phyloP scores from a whole-genome alignment of 768 basidiomycete genomes.

The Mycena haematopus region DNA sequence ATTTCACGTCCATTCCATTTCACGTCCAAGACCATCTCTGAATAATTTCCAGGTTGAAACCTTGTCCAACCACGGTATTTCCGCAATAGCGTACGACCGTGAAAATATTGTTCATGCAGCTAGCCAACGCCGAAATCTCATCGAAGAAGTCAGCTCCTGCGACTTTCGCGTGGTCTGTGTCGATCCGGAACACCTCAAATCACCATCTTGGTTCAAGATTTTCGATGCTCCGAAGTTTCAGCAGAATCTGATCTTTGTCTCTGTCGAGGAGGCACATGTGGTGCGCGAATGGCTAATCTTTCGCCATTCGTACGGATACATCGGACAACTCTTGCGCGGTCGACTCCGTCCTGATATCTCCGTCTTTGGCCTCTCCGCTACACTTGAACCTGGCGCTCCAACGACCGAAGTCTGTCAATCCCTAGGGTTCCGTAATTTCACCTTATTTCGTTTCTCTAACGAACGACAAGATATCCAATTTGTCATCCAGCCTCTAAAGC shows the following conservation, averaged over 20 bases:
- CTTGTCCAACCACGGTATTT: neutral
- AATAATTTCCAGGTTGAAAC: neutral
- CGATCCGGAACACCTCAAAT: neutral
- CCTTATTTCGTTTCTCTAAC: neutral
- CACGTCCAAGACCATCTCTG: neutral
- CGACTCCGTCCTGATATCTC: neutral
- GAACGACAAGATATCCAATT: neutral
- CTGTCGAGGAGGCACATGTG: neutral
- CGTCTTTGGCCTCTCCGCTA: neutral
- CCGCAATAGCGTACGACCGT: neutral
- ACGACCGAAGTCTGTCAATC: neutral
- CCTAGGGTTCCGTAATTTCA: neutral
- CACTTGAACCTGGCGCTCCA: neutral
- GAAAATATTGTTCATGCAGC: neutral
- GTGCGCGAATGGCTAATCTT: neutral
- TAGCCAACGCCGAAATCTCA: neutral
- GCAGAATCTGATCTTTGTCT: neutral
- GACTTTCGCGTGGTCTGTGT: neutral
- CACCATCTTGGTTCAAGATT: neutral
- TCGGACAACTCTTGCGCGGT: neutral
- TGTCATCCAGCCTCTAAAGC: neutral
- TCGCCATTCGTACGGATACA: neutral
- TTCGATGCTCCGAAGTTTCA: neutral
- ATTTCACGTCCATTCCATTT: no score
- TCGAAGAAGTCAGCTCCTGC: neutral